phyloP scores from a whole-genome alignment of 2,329 filamentous ascomycete genomes.

The Colletotrichum horii region DNA sequence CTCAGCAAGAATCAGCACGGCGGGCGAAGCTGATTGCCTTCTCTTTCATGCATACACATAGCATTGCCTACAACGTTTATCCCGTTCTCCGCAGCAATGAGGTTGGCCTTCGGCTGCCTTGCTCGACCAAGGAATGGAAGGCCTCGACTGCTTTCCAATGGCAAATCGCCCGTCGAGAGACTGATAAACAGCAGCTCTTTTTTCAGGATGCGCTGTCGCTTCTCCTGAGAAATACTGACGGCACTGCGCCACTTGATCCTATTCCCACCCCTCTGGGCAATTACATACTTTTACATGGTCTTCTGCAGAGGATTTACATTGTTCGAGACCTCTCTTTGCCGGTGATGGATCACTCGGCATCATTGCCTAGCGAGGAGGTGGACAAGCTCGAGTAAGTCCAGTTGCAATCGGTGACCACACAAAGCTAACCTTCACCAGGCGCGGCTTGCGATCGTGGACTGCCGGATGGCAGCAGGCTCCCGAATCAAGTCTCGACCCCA shows the following conservation, averaged over 20 bases:
- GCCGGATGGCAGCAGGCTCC: slow-evolving; percentile 43
- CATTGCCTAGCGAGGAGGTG: slow-evolving; percentile 37
- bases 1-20: slow-evolving; percentile 34
- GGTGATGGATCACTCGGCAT: slow-evolving; percentile 33
- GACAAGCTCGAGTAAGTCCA: slow-evolving; percentile 38
- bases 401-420: neutral
- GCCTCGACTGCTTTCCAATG: slow-evolving; percentile 33
- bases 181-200: slow-evolving; percentile 35
- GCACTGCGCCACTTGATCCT: slow-evolving; percentile 32
- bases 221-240: slow-evolving; percentile 32
- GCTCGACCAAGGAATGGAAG: slow-evolving; percentile 41
- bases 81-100: slow-evolving; percentile 41
- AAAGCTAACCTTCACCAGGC: slow-evolving; percentile 22
- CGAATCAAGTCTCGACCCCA: slow-evolving; percentile 42
- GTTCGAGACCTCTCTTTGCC: slow-evolving; percentile 41
- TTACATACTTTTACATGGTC: slow-evolving; percentile 40
- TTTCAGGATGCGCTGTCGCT: slow-evolving; percentile 41
- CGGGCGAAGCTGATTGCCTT: slow-evolving; percentile 42
- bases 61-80: slow-evolving; percentile 42
- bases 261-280: slow-evolving; percentile 42
- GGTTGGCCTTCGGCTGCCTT: slow-evolving; percentile 37
- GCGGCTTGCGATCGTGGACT: slow-evolving; percentile 41
- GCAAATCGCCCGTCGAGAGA: slow-evolving; percentile 30
- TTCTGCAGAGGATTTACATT: slow-evolving; percentile 42
- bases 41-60: slow-evolving; percentile 42